Conservation (phyloP, 2,329 filamentous ascomycete genomes). For the Aureobasidium pullulans region DNA sequence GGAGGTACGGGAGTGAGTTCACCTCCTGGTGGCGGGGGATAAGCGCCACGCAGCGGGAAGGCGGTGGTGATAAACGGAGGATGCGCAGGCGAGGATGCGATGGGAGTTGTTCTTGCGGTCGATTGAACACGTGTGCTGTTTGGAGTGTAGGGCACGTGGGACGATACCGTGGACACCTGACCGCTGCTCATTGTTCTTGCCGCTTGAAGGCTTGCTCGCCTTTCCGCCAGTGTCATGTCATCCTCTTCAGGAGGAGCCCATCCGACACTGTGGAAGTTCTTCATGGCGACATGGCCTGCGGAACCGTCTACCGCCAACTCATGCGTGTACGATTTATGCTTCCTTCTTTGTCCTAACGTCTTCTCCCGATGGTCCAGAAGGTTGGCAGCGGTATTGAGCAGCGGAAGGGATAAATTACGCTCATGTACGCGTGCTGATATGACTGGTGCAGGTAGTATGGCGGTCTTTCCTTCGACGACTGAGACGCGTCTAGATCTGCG, state of each 20-base stretch:
- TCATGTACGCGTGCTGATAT: background rate
- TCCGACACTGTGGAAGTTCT: background rate
- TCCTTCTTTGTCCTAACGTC: background rate
- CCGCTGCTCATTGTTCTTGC: background rate
- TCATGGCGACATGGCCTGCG: background rate
- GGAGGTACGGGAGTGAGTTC: conserved; percentile 55
- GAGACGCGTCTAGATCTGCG: background rate
- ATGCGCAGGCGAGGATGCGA: conserved; percentile 42
- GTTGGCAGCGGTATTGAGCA: background rate
- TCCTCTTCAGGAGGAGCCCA: conserved; percentile 26
- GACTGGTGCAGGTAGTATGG: background rate
- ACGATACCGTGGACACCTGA: conserved; percentile 3
- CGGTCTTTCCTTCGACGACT: background rate
- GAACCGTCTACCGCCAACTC: background rate
- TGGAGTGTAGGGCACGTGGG: conserved; percentile 4
- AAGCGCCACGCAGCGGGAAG: background rate
- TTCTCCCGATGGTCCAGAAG: background rate
- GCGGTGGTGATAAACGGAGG: conserved; percentile 22
- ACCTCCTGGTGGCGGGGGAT: conserved; percentile 31
- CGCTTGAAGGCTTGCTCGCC: conserved; percentile 33
- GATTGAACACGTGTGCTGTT: conserved; percentile 12
- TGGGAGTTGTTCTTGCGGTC: conserved; percentile 44
- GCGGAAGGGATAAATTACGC: background rate
- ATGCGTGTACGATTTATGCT: background rate
- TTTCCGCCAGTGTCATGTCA: conserved; percentile 64